phyloP scores from a whole-genome alignment of 768 basidiomycete genomes.

The Pleurotus tuoliensis region DNA sequence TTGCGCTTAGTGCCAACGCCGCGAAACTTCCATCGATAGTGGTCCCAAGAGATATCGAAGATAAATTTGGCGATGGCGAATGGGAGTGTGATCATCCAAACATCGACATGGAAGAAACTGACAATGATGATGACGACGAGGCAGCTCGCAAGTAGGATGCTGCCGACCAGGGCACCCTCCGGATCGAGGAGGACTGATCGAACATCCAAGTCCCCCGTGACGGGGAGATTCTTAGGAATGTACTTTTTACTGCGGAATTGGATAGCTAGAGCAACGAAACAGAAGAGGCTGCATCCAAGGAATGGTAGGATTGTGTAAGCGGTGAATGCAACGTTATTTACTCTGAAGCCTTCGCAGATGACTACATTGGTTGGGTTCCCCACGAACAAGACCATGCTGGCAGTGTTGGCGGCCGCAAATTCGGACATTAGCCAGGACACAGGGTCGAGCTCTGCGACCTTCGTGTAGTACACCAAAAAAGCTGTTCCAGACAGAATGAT shows the following conservation, averaged over 20 bases:
- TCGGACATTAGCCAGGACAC: slow-evolving; percentile 71
- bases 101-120: slow-evolving; percentile 72
- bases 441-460: slow-evolving; percentile 54
- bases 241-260: slow-evolving; percentile 57
- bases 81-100: slow-evolving; percentile 82
- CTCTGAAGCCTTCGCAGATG: slow-evolving; percentile 78
- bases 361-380: slow-evolving; percentile 95
- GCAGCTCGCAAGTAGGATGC: slow-evolving; percentile 58
- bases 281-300: slow-evolving; percentile 60
- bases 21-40: slow-evolving; percentile 36
- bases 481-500: slow-evolving; percentile 89
- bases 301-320: slow-evolving; percentile 84
- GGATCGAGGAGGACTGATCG: slow-evolving; percentile 70
- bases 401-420: slow-evolving; percentile 78
- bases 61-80: slow-evolving; percentile 71
- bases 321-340: slow-evolving; percentile 77
- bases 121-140: slow-evolving; percentile 73
- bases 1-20: slow-evolving; percentile 12
- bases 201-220: slow-evolving; percentile 38
- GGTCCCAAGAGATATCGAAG: slow-evolving; percentile 62
- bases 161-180: slow-evolving; percentile 69
- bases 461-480: slow-evolving; percentile 86
- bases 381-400: slow-evolving; percentile 71
- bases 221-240: slow-evolving; percentile 44
- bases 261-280: slow-evolving; percentile 51